Evolutionary conservation across 768 basidiomycete genomes (phyloP).

Genomic region (Pleurotus citrinopileatus): DNA sequence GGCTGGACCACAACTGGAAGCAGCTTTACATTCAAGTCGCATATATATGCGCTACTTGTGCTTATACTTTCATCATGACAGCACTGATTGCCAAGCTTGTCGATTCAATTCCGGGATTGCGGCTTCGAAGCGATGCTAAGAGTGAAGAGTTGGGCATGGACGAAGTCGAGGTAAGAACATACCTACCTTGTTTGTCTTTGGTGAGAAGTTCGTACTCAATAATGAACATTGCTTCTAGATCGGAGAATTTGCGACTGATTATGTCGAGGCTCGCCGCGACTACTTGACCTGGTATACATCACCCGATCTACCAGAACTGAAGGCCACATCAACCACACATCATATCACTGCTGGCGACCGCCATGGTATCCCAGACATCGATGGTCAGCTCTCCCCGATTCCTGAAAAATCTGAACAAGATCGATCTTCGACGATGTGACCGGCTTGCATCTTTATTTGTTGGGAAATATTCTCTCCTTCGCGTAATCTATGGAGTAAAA

Average conservation of each 20-base stretch:
- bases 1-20: slow-evolving; percentile 74
- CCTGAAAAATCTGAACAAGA: slow-evolving; percentile 28
- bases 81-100: slow-evolving; percentile 56
- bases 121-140: slow-evolving; percentile 49
- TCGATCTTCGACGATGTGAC: slow-evolving; percentile 10
- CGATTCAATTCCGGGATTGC: slow-evolving; percentile 57
- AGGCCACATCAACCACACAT: slow-evolving; percentile 17
- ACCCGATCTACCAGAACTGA: slow-evolving; percentile 25
- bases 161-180: slow-evolving; percentile 61
- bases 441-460: slow-evolving; percentile 14
- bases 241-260: slow-evolving; percentile 68
- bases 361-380: slow-evolving; percentile 35
- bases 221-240: slow-evolving; percentile 39
- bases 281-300: slow-evolving; percentile 52
- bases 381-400: slow-evolving; percentile 19
- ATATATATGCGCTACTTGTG: slow-evolving; percentile 55
- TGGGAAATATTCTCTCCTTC: no score
- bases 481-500: background rate
- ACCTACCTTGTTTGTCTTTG: no score
- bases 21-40: slow-evolving; percentile 78
- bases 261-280: slow-evolving; percentile 67
- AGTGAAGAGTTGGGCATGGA: slow-evolving; percentile 67
- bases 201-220: no score
- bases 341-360: slow-evolving; percentile 35
- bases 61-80: slow-evolving; percentile 61